Base-by-base conservation (phyloP, 129 eudicot species). In the Pittosporum tobira region DNA sequence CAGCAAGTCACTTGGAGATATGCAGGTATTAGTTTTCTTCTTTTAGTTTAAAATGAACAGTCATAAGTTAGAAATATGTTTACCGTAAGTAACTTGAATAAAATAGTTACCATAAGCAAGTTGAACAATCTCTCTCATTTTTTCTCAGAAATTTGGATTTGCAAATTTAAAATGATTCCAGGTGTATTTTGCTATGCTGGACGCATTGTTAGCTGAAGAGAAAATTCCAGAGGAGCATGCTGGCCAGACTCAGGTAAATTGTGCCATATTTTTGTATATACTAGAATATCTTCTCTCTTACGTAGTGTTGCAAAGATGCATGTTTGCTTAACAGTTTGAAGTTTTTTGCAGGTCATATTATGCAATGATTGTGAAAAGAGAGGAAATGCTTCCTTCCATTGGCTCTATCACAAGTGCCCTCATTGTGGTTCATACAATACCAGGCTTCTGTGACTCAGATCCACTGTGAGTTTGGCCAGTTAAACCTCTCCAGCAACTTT, bases 1-100 rank as follows among this genome's bases (percentile, higher is more conserved):
- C 77, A 78, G 98, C 96, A 91, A 91, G 81, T 86, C 98, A 57
- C 74, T 91, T 29, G 98, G 98, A 38, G 76, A 91, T 68, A 83
- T 91, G 95, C 88, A 90, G 95, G 97, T 82, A 0, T 18, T 8
- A 15, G 26, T 55, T 11, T 31, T 30, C 45, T 31, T 40, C 45
- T 40, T 40, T 40, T n/a, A 38, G 11, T 38, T 12, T n/a, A n/a
- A n/a, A n/a, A n/a, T n/a, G n/a, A n/a, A n/a, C n/a, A n/a, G n/a
- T n/a, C n/a, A n/a, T n/a, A n/a, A n/a, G n/a, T n/a, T n/a, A n/a
- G n/a, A n/a, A n/a, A n/a, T n/a, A n/a, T n/a, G n/a, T n/a, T n/a
- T n/a, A n/a, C n/a, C n/a, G n/a, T n/a, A n/a, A n/a, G n/a, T n/a
- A n/a, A n/a, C n/a, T n/a, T n/a, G n/a, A n/a, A n/a, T n/a, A n/a